Conservation (phyloP, 768 basidiomycete species). For the Tephrocybe sp. region DNA sequence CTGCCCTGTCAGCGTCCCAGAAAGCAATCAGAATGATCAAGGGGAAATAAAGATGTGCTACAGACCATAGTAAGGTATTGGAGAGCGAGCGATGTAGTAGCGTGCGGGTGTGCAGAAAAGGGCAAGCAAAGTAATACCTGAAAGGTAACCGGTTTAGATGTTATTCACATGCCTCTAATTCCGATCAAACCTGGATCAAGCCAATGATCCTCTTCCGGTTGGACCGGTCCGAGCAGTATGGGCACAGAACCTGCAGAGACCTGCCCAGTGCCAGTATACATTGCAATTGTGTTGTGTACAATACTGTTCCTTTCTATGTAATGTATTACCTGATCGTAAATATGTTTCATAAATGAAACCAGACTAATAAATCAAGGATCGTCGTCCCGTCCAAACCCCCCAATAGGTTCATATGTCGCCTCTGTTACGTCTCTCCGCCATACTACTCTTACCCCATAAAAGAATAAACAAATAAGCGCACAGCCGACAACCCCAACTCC, state of each 20-base stretch:
- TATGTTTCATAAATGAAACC: background rate
- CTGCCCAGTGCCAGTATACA: no score
- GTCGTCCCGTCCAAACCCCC: conserved; percentile 68
- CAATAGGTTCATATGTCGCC: conserved; percentile 87
- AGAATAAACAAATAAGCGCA: conserved; percentile 61
- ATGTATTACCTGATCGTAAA: background rate
- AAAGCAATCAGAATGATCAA: background rate
- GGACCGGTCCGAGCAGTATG: no score
- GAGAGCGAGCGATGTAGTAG: no score
- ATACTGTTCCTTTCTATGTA: no score
- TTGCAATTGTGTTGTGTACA: no score
- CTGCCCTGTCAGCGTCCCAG: conserved; percentile 29
- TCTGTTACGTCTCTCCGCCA: conserved; percentile 78
- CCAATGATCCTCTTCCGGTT: no score
- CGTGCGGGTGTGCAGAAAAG: background rate
- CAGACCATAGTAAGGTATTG: conserved; percentile 15
- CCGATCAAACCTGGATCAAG: background rate
- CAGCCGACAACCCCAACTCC: conserved; percentile 59
- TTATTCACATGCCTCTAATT: conserved; percentile 6
- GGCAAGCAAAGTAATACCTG: background rate
- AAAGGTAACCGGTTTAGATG: conserved; percentile 3
- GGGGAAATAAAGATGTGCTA: background rate
- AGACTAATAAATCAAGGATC: conserved; percentile 28
- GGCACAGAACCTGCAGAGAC: no score
- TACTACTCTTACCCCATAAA: conserved; percentile 64